Evolutionary conservation across 1,139 yeast genomes (phyloP), one percentile per base, ranked within the genome.

Genomic region (Blastobotrys proliferans): DNA sequence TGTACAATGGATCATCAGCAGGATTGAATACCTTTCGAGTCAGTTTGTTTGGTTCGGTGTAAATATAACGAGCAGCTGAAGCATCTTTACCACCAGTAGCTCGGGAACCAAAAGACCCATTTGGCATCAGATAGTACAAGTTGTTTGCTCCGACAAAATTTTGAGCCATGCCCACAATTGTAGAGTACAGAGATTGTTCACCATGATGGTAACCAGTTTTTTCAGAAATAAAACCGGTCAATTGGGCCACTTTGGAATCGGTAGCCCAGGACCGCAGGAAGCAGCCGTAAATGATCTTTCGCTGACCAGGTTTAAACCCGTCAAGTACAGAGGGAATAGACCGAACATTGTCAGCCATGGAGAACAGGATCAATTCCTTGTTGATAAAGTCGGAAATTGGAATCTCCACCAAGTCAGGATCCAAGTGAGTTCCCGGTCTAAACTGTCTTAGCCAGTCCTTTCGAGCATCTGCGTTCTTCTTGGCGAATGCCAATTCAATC

Each of bases 61-160:
- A 86, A 64, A 94, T 90, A 70, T 94, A 94, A 77, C 99, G 90
- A 48, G 97, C 83, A 35, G 97, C 97, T n/a, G 97, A 86, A 20
- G 88, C 94, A 71, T 94, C 98, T 62, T 94, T 94, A 69, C 99
- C 99, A 65, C 99, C 98, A 27, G 88, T 76, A 33, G 94, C 92
- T 67, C 99, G 79, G 1, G 97, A 83, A 74, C 99, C 99, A 62
- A 94, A 94, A 22, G 90, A 83, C 72, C 99, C 99, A 62, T 83
- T 84, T 35, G 99, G 98, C 63, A 81, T 75, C 54, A 94, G 70
- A 38, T 87, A 58, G 61, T 94, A 85, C 55, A 94, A 69, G 58
- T 94, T 94, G 60, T 94, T 94, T 9, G 95, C 76, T 8, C 99
- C 99, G 44, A 92, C 83, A 59, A 85, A 94, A 61, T 87, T 88